Base-by-base conservation (phyloP, 2,329 filamentous ascomycete species). In the Penicillium sp. region DNA sequence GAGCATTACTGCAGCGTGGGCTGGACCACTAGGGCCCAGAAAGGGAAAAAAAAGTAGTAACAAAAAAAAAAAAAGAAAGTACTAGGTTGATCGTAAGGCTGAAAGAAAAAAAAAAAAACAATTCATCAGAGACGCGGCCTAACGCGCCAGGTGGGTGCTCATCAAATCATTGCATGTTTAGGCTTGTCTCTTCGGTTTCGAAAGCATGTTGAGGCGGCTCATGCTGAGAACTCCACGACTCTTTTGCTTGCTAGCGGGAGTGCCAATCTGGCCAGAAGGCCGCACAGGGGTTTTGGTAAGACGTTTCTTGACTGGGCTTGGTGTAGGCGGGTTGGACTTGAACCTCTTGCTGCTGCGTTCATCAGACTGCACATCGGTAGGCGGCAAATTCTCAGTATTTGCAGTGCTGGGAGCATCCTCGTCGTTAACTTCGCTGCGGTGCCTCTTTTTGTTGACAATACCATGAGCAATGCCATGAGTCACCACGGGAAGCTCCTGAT, bases 181-280 rank as follows among this genome's bases (percentile, higher is more conserved):
- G 57, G 66, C 56, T 29, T 75, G 74, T 40, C 71, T 64, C 68
- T 80, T 81, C 2, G 79, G 79, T 57, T 75, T 75, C 17, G 77
- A 70, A 35, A 81, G 71, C 74, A 80, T 74, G 58, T 81, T 80
- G 65, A 81, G 66, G 29, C 79, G 76, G 58, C 76, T 79, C 63
- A 80, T 66, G 54, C 74, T 81, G 51, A 81, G 67, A 19, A 73
- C 68, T 19, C 68, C 64, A 21, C 66, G 70, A 27, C 56, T 64
- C 56, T 67, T 75, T 49, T 69, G 58, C 37, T 64, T 69, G 46
- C 70, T 73, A 15, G 66, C 67, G 13, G 72, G 71, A 37, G 72
- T 73, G 19, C 68, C 64, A 5, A 57, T 50, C 19, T 64, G 62
- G 25, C 57, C 56, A 6, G 67, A 63, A 9, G 63, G 58, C 33